Percentiles rank a stretch among this genome's conserved stretches.
These are phyloP conservation scores for Meyerozyma smithsonii DNA, from an alignment of 1,139 yeast genomes.

Conservation along the genomic window DNA sequence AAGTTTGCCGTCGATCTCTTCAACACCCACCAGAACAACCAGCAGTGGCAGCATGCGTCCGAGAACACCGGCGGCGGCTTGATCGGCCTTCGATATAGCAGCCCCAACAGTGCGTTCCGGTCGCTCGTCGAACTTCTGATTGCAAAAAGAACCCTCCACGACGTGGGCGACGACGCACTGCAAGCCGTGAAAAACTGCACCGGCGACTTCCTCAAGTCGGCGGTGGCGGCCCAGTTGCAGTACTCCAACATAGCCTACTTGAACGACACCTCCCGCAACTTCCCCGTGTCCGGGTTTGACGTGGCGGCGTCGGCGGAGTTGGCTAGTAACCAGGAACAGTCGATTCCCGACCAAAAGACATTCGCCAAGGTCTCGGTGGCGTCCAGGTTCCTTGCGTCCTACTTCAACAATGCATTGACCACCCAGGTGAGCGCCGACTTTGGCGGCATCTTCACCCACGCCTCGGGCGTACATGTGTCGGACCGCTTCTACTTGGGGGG, in stretches of 20 bases:
- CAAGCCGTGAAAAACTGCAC: slow-evolving; percentile 27
- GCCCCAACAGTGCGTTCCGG: slow-evolving; percentile 14
- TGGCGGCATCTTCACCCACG: slow-evolving; percentile 29
- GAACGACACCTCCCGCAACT: slow-evolving; percentile 24
- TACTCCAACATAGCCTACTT: slow-evolving; percentile 22
- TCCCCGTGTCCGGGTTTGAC: slow-evolving; percentile 26
- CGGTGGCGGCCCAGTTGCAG: slow-evolving; percentile 24
- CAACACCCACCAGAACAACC: slow-evolving; percentile 37
- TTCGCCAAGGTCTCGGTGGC: slow-evolving; percentile 25
- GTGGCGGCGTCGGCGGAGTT: slow-evolving; percentile 22
- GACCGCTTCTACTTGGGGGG: slow-evolving; percentile 53
- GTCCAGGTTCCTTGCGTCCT: slow-evolving; percentile 33
- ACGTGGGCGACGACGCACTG: slow-evolving; percentile 38
- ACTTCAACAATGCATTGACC: slow-evolving; percentile 34
- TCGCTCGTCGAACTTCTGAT: slow-evolving; percentile 38
- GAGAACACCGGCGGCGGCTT: slow-evolving; percentile 35
- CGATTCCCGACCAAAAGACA: slow-evolving; percentile 16
- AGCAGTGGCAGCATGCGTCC: slow-evolving; percentile 33
- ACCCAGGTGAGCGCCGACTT: slow-evolving; percentile 28
- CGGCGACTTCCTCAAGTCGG: slow-evolving; percentile 34
- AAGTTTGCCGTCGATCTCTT: slow-evolving; percentile 33
- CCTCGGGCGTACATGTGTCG: slow-evolving; percentile 31
- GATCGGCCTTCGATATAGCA: slow-evolving; percentile 37
- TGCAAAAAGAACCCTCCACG: slow-evolving; percentile 37
- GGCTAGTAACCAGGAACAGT: neutral